Base-by-base conservation (phyloP, 31 red algal genomes). In the Odonthalia washingtoniensis region DNA sequence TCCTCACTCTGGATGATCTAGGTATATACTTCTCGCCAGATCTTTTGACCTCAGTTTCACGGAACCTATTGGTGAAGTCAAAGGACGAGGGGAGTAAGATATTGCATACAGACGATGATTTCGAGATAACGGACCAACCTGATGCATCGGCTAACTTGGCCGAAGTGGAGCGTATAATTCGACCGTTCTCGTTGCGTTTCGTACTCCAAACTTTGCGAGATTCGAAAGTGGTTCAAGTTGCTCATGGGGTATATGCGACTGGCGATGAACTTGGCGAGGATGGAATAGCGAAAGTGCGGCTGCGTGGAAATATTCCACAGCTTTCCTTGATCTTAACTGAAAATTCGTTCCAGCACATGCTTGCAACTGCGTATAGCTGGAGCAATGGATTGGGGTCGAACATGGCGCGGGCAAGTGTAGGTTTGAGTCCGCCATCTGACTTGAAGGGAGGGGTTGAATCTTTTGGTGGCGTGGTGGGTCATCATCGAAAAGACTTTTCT, bases 161-260 rank as follows among this genome's bases (percentile, higher is more conserved):
- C 27, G 68, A 61, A 26, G 69, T 92, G 17, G 90, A 92, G 82
- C 30, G 90, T 61, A 92, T 92, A 31, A 86, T 92, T 35, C 73
- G 90, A 1, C 90, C 90, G 14, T 92, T 92, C 70, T 92, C 90
- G 6, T 40, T 92, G 40, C 74, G 77, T 32, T 92, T 92, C 46
- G 75, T 92, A n/a, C 75, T 92, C 40, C 90, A 92, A 42, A 92
- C 90, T 44, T 65, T 92, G 66, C 74, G 90, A 43, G 90, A 92
- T 74, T 49, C 90, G n/a, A 87, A 28, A 9, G 76, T 87, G 12
- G 90, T 87, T 82, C 90, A 92, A 64, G 90, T 92, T 36, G 90
- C 83, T 31, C 90, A 92, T 64, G 43, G 70, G 14, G 45, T 82
- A 40, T 70, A 78, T 64, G 18, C 33, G 21, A 82, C 1, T 5